Evolutionary conservation across 768 basidiomycete genomes (phyloP).

Genomic region (Crepidotus variabilis): DNA sequence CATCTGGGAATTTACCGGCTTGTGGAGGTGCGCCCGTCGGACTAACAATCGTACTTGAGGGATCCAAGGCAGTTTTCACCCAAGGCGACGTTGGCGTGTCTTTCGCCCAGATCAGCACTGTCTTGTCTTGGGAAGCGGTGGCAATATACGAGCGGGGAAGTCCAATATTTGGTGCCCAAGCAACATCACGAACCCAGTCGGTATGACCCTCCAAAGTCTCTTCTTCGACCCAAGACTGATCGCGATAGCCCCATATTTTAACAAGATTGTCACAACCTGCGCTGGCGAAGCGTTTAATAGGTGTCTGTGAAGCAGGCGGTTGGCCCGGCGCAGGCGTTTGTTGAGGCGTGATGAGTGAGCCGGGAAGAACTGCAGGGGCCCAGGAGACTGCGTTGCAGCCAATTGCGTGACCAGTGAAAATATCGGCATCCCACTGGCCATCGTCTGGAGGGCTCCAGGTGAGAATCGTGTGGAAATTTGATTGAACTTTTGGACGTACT

Average conservation of each 20-base stretch:
- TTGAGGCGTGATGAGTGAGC: constrained; percentile 75
- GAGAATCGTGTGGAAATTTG: neutral
- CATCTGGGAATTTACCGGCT: constrained; percentile 89
- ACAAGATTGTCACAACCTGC: constrained; percentile 97
- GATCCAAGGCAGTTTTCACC: constrained; percentile 79
- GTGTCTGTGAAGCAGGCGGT: constrained; percentile 30
- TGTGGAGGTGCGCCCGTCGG: constrained; percentile 40
- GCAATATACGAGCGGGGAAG: constrained; percentile 94
- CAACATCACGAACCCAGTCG: constrained; percentile 99
- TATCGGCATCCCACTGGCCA: constrained; percentile 92
- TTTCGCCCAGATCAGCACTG: constrained; percentile 90
- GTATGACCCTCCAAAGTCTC: constrained; percentile 89
- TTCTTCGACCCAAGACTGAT: constrained; percentile 90
- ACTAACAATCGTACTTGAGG: constrained; percentile 48
- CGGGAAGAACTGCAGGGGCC: constrained; percentile 89
- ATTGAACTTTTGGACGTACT: constrained; percentile 45
- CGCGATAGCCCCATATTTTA: constrained; percentile 89
- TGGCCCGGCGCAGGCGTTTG: constrained; percentile 45
- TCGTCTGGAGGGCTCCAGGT: constrained; percentile 57
- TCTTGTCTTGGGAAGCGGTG: constrained; percentile 91
- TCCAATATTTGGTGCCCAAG: constrained; percentile 97
- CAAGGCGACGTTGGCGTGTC: constrained; percentile 71
- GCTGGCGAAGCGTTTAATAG: constrained; percentile 88
- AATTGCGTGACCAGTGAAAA: constrained; percentile 94
- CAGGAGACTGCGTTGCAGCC: constrained; percentile 98